Evolutionary conservation across 352 stramenopile genomes (phyloP).

Genomic region (Chrysophaeum taylorii): DNA sequence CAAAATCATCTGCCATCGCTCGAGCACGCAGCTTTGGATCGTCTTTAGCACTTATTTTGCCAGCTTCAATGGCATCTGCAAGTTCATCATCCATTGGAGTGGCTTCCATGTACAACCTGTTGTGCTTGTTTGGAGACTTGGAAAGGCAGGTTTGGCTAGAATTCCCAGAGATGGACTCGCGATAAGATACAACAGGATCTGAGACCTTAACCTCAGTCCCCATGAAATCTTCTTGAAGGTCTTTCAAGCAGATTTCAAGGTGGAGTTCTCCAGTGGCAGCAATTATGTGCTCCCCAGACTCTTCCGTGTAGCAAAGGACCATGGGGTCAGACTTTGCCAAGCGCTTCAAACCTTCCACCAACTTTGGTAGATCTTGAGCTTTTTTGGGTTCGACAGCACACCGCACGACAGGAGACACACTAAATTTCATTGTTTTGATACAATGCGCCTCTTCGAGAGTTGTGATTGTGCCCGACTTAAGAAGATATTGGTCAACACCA

Average conservation of each 20-base stretch:
- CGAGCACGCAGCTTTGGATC: constrained; percentile 92
- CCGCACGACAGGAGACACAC: constrained; percentile 96
- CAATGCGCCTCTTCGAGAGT: constrained; percentile 86
- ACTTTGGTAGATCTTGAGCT: constrained; percentile 94
- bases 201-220: constrained; percentile 95
- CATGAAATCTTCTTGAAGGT: constrained; percentile 99
- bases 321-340: constrained; percentile 99
- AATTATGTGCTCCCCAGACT: constrained; percentile 99
- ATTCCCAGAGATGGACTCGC: constrained; percentile 91
- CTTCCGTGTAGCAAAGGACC: constrained; percentile 98
- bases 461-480: constrained; percentile 98
- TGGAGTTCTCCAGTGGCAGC: constrained; percentile 96
- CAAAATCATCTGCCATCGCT: constrained; percentile 93
- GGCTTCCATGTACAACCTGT: constrained; percentile 94
- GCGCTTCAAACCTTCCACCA: constrained; percentile 99
- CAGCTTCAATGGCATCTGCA: constrained; percentile 90
- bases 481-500: constrained; percentile 98
- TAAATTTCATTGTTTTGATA: constrained; percentile 99
- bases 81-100: constrained; percentile 80
- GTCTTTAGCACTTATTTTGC: constrained; percentile 77
- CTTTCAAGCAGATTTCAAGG: constrained; percentile 99
- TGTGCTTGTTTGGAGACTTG: constrained; percentile 99
- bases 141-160: constrained; percentile 90
- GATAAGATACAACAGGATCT: constrained; percentile 97
- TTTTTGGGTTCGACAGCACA: constrained; percentile 98